Conservation (phyloP, 768 basidiomycete species). For the Russula sp. region DNA sequence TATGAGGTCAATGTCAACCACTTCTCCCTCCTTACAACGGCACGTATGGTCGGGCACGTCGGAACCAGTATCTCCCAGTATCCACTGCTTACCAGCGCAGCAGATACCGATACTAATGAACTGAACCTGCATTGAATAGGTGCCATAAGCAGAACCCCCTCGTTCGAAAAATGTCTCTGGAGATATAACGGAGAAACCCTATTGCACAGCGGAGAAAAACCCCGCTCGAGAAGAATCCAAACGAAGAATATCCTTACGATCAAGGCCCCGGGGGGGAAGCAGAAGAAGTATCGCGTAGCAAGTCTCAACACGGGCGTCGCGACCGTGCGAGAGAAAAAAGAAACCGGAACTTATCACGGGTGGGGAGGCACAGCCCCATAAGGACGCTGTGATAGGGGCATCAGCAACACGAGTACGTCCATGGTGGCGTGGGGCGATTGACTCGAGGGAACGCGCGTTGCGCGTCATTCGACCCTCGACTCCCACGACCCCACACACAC, state of each 20-base stretch:
- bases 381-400: conserved; percentile 18
- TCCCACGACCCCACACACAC: conserved; percentile 17
- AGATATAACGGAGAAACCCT: conserved; percentile 1
- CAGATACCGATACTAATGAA: not conserved
- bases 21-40: conserved; percentile 7
- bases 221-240: not conserved
- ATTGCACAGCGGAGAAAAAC: not conserved
- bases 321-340: not conserved
- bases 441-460: conserved; percentile 7
- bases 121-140: not conserved
- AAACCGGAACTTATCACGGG: conserved; percentile 9
- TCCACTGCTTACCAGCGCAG: not conserved
- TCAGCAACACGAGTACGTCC: conserved; percentile 15
- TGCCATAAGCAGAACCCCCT: not conserved
- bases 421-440: conserved; percentile 19
- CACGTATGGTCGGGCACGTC: conserved; percentile 9
- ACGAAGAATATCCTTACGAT: conserved; percentile 2
- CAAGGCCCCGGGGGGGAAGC: not conserved
- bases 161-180: conserved; percentile 1
- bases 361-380: conserved; percentile 6
- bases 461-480: conserved; percentile 17
- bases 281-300: not conserved
- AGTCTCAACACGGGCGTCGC: not conserved
- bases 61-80: not conserved
- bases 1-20: conserved; percentile 19